Base-by-base conservation (phyloP, 768 basidiomycete species). In the Boletales sp. region DNA sequence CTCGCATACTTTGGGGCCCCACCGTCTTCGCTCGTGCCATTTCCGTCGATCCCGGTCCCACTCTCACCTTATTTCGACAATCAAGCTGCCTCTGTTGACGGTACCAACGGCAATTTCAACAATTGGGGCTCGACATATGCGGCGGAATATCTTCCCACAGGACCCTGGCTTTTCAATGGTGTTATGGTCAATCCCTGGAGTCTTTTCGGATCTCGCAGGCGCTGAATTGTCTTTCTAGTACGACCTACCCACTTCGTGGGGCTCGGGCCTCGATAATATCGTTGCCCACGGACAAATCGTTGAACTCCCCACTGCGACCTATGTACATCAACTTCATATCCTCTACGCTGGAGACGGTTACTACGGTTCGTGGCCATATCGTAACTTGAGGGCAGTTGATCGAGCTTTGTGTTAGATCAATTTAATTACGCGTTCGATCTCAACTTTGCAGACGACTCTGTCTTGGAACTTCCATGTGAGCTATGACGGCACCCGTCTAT, bases 301-400 rank as follows among this genome's bases (percentile, higher is more conserved):
- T 12, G 50, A 62, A 7, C 60, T 75, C 17, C 46, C 58, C 8
- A 45, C 60, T 0, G 58, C 65, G n/a, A 70, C 68, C 0, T 69
- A 61, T 51, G 66, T 72, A 2, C 79, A 80, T 50, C 70, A 80
- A 50, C 57, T 81, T 21, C 76, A 79, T 48, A 65, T 79, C 43
- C 52, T 79, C 11, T 80, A 79, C 54, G 68, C 75, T 18, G 75
- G 74, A 21, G 75, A 75, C 41, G 69, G 68, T 7, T 48, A 39
- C 1, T 59, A 66, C n/a, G 51, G 74, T 71, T 38, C 45, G 69
- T 53, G 30, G 27, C n/a, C 29, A 38, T 18, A 34, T 32, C 18
- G 12, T 35, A 12, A 13, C n/a, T 21, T 37, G 13, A 45, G 12
- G n/a, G n/a, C 5, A 1, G 8, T 21, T 55, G 14, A 51, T 18